Percentiles rank a stretch among this genome's conserved stretches.
Evolutionary conservation across 140 eudicot genomes (phyloP).

Genomic region (Erigeron philadelphicus): DNA sequence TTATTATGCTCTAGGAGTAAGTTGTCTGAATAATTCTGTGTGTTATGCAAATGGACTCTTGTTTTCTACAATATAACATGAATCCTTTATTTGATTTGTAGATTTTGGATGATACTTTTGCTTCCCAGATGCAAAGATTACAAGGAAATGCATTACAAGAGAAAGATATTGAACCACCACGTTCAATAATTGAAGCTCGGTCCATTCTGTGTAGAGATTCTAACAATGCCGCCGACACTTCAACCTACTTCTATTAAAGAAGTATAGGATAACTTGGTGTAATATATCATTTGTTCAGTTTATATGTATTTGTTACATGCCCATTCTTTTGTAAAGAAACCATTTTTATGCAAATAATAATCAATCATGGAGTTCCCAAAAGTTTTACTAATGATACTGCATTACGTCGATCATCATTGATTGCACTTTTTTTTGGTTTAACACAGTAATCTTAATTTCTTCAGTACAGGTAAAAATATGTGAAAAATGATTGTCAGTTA

Average conservation of each 20-base stretch:
- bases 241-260: constrained; percentile 42
- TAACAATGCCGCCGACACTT: constrained; percentile 55
- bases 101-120: constrained; percentile 86
- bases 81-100: constrained; percentile 26
- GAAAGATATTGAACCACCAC: constrained; percentile 80
- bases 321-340: constrained; percentile 34
- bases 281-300: neutral
- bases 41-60: neutral
- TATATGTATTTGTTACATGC: constrained; percentile 16
- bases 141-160: constrained; percentile 84
- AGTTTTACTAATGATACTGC: too few relatives aligned
- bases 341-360: constrained; percentile 20
- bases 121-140: constrained; percentile 90
- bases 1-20: constrained; percentile 87
- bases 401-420: too few relatives aligned
- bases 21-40: constrained; percentile 13
- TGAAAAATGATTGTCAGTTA: too few relatives aligned
- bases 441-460: too few relatives aligned
- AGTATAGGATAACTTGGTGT: neutral
- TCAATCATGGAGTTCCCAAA: neutral
- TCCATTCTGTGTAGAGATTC: constrained; percentile 76
- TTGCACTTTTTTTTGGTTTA: too few relatives aligned
- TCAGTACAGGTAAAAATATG: too few relatives aligned
- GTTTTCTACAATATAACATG: constrained; percentile 6
- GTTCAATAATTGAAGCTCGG: constrained; percentile 74